Evolutionary conservation across 2,329 filamentous ascomycete genomes (phyloP).

Genomic region (Alternaria gansuensis): DNA sequence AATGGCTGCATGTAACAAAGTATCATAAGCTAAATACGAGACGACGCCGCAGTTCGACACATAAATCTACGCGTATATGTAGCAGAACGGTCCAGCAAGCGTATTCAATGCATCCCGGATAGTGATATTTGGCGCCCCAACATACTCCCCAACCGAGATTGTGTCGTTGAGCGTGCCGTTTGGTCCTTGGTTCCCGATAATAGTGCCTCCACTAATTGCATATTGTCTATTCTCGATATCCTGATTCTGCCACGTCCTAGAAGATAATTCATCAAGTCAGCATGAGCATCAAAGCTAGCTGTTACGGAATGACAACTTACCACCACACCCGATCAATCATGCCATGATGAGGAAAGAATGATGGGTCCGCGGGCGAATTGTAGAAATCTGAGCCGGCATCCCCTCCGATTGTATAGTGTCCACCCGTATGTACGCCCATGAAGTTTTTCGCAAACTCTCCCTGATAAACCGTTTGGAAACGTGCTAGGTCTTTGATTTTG

Average conservation of each 20-base stretch:
- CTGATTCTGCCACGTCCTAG: conserved; percentile 59
- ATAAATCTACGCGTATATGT: conserved; percentile 36
- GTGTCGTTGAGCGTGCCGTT: conserved; percentile 57
- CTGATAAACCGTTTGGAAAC: conserved; percentile 52
- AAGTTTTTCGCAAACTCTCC: conserved; percentile 47
- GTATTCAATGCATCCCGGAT: conserved; percentile 56
- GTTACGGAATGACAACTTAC: not conserved
- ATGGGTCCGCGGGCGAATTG: conserved; percentile 57
- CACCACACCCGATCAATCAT: conserved; percentile 60
- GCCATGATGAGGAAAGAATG: conserved; percentile 60
- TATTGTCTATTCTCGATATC: conserved; percentile 50
- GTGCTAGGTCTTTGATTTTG: conserved; percentile 37
- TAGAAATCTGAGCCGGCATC: conserved; percentile 49
- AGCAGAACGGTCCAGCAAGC: conserved; percentile 57
- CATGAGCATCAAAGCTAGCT: not conserved
- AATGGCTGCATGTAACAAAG: not conserved
- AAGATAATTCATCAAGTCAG: not conserved
- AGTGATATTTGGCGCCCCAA: conserved; percentile 40
- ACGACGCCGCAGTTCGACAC: too few species aligned
- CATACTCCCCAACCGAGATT: conserved; percentile 51
- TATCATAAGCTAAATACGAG: not conserved
- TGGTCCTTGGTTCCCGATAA: conserved; percentile 34
- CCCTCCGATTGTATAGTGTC: conserved; percentile 54
- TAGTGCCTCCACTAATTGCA: conserved; percentile 50
- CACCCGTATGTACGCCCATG: conserved; percentile 57